Evolutionary conservation across 805 yeast species (phyloP), one percentile per base, ranked within the genome.

Genomic region (Zygotorulaspora florentina): DNA sequence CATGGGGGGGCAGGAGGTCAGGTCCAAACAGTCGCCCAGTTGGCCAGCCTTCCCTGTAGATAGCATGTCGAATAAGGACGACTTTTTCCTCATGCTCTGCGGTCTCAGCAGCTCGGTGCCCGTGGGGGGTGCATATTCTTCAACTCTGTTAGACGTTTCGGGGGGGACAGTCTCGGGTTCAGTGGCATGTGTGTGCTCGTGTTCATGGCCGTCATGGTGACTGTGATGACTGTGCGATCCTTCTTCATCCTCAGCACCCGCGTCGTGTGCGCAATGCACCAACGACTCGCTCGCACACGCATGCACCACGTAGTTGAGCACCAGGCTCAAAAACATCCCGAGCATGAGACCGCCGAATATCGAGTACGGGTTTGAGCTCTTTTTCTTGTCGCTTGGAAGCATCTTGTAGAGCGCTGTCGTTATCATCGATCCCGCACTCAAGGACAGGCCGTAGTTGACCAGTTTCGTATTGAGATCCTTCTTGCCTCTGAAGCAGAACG

Each of bases 361-460:
- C 35, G 78, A 68, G 42, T 79, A 61, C 11, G 68, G 62, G 46
- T 72, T 72, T 7, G 69, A 52, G 42, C 46, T 48, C 28, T 61
- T 50, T 3, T 87, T 76, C 49, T 79, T 82, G 18, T 42, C 45
- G 16, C 42, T 40, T 0, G 97, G 96, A n/a, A 90, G 66, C 41
- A 91, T 70, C 49, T 81, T 77, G 67, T 79, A 85, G 40, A 91
- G 66, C 0, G 96, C 78, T 0, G 97, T 88, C 57, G 89, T 79
- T 1, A 83, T 47, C 63, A 91, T 73, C 20, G 95, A 87, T 0
- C 99, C 98, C 0, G 91, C 73, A 52, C 90, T 81, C 40, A 90
- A 66, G 0, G 93, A 77, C 25, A 91, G 73, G 2, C 95, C 84
- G 28, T 81, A 81, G 33, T 86, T 81, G 50, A 91, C 73, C 59